Evolutionary conservation across 202 grass and related monocot genomes (phyloP).

Genomic region (Hordeum pubiflorum): DNA sequence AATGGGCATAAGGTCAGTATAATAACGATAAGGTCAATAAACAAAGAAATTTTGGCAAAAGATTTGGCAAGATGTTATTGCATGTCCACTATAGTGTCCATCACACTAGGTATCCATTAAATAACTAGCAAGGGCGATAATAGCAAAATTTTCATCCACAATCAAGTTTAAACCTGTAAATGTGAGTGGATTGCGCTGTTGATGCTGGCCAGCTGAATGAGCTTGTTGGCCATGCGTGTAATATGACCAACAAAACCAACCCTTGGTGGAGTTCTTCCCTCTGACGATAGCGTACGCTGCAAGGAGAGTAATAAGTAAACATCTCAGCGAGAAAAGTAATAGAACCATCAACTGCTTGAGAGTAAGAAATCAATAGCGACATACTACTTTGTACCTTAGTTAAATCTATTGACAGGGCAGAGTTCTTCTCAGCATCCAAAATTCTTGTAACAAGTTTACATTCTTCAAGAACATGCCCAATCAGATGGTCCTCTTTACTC

Average conservation of each 20-base stretch:
- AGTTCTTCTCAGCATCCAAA: constrained; percentile 74
- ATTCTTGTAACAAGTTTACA: constrained; percentile 76
- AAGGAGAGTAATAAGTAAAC: constrained; percentile 27
- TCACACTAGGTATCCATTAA: not conserved
- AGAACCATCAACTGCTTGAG: not conserved
- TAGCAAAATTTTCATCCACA: constrained; percentile 10
- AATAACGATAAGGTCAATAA: not conserved
- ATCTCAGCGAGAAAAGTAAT: not conserved
- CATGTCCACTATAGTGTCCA: not conserved
- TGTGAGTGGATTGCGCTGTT: constrained; percentile 52
- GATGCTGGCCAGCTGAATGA: constrained; percentile 65
- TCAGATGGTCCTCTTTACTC: constrained; percentile 60
- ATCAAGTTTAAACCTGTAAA: constrained; percentile 57
- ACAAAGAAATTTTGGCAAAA: not conserved
- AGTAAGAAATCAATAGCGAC: not conserved
- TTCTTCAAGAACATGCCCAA: constrained; percentile 66
- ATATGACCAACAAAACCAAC: constrained; percentile 72
- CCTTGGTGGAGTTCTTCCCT: constrained; percentile 63
- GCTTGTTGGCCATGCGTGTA: constrained; percentile 86
- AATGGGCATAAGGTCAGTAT: not conserved
- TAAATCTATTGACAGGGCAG: constrained; percentile 48
- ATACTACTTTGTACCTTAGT: constrained; percentile 45
- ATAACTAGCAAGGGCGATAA: constrained; percentile 1
- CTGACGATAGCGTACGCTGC: constrained; percentile 55
- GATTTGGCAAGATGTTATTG: not conserved